Conservation (phyloP, 768 basidiomycete genomes). For the Suillus alpinus region DNA sequence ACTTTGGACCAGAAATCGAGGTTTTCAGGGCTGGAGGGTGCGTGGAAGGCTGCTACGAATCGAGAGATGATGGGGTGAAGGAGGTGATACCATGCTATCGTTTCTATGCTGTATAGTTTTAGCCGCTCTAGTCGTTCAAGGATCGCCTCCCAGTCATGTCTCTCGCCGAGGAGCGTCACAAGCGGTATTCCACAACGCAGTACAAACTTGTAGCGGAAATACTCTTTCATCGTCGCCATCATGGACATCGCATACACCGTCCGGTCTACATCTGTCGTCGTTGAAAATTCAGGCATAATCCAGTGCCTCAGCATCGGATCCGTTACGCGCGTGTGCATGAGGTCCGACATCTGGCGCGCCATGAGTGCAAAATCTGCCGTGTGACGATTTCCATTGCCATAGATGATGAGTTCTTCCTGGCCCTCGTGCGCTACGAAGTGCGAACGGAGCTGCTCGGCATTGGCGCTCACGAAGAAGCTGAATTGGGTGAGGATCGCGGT, state of each 20-base stretch:
- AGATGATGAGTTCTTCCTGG: constrained; percentile 23
- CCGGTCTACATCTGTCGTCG: constrained; percentile 26
- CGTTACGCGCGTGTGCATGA: constrained; percentile 23
- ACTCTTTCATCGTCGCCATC: constrained; percentile 27
- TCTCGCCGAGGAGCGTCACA: constrained; percentile 22
- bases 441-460: constrained; percentile 30
- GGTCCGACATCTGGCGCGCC: constrained; percentile 23
- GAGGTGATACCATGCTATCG: constrained; percentile 21
- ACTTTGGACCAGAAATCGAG: constrained; percentile 39
- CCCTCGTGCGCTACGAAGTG: constrained; percentile 36
- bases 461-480: constrained; percentile 30
- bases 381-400: constrained; percentile 9
- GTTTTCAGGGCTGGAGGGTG: constrained; percentile 23
- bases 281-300: constrained; percentile 29
- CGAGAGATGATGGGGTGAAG: constrained; percentile 25
- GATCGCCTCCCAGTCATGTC: constrained; percentile 21
- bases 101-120: constrained; percentile 14
- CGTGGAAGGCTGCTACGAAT: constrained; percentile 27
- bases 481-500: constrained; percentile 39
- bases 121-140: constrained; percentile 20
- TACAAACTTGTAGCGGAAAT: constrained; percentile 14
- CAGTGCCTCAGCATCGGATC: constrained; percentile 24
- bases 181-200: constrained; percentile 14
- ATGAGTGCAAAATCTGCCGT: constrained; percentile 27
- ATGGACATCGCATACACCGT: constrained; percentile 25